Evolutionary conservation across 768 basidiomycete genomes (phyloP).

Genomic region (Candolleomyces efflorescens): DNA sequence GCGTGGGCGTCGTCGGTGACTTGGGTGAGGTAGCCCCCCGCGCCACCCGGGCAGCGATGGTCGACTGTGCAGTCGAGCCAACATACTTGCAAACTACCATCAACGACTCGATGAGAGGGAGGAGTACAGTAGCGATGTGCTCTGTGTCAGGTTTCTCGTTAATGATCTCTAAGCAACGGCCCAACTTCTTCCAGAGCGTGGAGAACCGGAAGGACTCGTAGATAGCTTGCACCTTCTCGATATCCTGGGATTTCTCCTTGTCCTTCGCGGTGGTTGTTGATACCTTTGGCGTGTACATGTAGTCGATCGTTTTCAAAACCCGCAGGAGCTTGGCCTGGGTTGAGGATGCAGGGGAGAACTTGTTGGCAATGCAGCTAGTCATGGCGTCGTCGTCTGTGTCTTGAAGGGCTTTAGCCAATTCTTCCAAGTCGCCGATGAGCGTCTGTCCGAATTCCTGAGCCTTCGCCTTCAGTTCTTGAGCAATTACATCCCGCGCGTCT

Average conservation of each 20-base stretch:
- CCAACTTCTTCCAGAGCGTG: slow-evolving; percentile 81
- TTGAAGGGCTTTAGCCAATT: slow-evolving; percentile 62
- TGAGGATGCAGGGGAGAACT: slow-evolving; percentile 92
- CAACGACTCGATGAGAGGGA: slow-evolving; percentile 92
- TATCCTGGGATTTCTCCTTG: slow-evolving; percentile 45
- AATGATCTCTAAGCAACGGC: slow-evolving; percentile 83
- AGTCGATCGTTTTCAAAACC: slow-evolving; percentile 95
- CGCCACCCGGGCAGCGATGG: slow-evolving; percentile 40
- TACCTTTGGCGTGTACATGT: slow-evolving; percentile 76
- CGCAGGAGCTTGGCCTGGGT: slow-evolving; percentile 95
- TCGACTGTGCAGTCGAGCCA: slow-evolving; percentile 54
- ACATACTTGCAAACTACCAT: slow-evolving; percentile 99
- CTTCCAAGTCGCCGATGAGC: slow-evolving; percentile 73
- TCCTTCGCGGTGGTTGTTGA: slow-evolving; percentile 23
- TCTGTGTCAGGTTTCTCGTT: slow-evolving; percentile 77
- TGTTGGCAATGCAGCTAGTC: slow-evolving; percentile 70
- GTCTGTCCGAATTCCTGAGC: slow-evolving; percentile 85
- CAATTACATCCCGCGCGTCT: slow-evolving; percentile 84
- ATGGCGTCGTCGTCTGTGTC: slow-evolving; percentile 50
- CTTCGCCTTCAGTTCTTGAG: slow-evolving; percentile 79
- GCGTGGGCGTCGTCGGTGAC: slow-evolving; percentile 62
- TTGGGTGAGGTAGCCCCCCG: slow-evolving; percentile 67
- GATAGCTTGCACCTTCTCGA: slow-evolving; percentile 81
- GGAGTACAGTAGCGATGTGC: slow-evolving; percentile 86
- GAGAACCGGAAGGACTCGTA: slow-evolving; percentile 92